These are phyloP conservation scores for Calonectria naviculata DNA, from an alignment of 2,329 filamentous ascomycete genomes.

Conservation along the genomic window DNA sequence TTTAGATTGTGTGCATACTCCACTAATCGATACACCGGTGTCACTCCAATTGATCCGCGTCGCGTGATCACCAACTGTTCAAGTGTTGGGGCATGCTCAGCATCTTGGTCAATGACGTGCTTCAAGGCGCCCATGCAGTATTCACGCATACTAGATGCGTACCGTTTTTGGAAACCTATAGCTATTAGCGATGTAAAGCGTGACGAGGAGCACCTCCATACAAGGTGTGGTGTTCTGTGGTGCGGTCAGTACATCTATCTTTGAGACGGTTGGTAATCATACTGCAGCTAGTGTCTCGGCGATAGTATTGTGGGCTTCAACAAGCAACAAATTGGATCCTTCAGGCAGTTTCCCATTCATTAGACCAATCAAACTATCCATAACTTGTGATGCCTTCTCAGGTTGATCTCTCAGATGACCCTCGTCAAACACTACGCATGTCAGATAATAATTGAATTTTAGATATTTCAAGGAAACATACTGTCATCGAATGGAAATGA, in stretches of 20 bases:
- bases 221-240: background rate
- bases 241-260: background rate
- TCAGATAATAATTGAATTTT: background rate
- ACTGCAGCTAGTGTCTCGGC: background rate
- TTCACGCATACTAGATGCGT: background rate
- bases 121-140: background rate
- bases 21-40: background rate
- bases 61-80: background rate
- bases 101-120: background rate
- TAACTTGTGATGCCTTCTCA: background rate
- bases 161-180: background rate
- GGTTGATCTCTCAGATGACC: background rate
- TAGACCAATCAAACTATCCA: background rate
- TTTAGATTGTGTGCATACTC: background rate
- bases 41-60: background rate
- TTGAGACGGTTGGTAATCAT: background rate
- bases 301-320: background rate
- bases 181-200: background rate
- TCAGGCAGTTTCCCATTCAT: background rate
- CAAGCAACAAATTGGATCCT: background rate
- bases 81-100: background rate
- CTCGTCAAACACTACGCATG: background rate
- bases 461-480: background rate
- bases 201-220: background rate
- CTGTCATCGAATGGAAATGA: slow-evolving; percentile 10